Conservation (phyloP, 2,329 filamentous ascomycete genomes). For the Trichoderma endophyticum region DNA sequence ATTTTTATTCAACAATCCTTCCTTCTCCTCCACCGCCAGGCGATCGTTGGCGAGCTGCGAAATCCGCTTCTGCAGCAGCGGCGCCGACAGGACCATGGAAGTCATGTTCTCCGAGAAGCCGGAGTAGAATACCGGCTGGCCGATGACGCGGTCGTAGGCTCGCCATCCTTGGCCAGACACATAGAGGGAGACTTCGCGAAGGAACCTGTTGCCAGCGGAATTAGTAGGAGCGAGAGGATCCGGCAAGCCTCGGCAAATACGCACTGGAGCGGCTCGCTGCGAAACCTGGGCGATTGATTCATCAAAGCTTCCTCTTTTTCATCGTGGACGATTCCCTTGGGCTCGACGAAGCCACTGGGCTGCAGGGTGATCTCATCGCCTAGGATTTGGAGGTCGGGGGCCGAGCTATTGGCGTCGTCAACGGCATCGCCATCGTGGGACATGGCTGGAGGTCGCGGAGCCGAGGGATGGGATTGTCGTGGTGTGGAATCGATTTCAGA, state of each 20-base stretch:
- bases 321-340: slow-evolving; percentile 44
- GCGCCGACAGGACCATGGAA: slow-evolving; percentile 68
- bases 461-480: background rate
- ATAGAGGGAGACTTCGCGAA: slow-evolving; percentile 89
- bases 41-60: slow-evolving; percentile 71
- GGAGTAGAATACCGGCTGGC: slow-evolving; percentile 87
- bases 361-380: slow-evolving; percentile 72
- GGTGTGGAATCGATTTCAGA: background rate
- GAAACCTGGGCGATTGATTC: slow-evolving; percentile 83
- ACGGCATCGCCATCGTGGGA: slow-evolving; percentile 29
- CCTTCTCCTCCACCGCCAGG: slow-evolving; percentile 70
- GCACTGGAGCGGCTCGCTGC: slow-evolving; percentile 62
- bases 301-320: slow-evolving; percentile 66
- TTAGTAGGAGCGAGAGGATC: slow-evolving; percentile 18
- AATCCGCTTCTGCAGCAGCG: slow-evolving; percentile 72
- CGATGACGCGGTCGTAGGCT: slow-evolving; percentile 84
- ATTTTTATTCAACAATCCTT: slow-evolving; percentile 62
- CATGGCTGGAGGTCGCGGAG: slow-evolving; percentile 26
- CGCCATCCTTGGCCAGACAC: slow-evolving; percentile 94
- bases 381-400: slow-evolving; percentile 74
- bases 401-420: slow-evolving; percentile 42
- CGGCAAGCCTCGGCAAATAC: slow-evolving; percentile 21
- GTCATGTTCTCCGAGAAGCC: slow-evolving; percentile 94
- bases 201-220: slow-evolving; percentile 58
- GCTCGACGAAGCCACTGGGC: slow-evolving; percentile 64